Percentiles rank a stretch among this genome's conserved stretches.
phyloP scores from a whole-genome alignment of 768 basidiomycete species.

The Lentinus brumalis region DNA sequence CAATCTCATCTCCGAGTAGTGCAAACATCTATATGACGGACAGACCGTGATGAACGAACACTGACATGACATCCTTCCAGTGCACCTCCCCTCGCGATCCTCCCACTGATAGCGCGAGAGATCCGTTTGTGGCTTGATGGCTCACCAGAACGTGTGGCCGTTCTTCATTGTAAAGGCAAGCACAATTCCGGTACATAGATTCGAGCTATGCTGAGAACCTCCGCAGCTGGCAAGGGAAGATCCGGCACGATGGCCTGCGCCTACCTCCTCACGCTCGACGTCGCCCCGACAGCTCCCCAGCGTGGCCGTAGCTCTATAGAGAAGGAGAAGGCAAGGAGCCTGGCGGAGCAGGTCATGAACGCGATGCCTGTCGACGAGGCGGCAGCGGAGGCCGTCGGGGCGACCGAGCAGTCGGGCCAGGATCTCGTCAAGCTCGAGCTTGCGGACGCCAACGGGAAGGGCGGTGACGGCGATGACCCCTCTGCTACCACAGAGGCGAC shows the following conservation, averaged over 20 bases:
- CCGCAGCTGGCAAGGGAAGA: constrained; percentile 74
- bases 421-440: constrained; percentile 25
- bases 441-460: background rate
- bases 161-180: constrained; percentile 86
- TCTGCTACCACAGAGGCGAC: background rate
- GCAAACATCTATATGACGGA: too few species aligned
- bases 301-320: constrained; percentile 47
- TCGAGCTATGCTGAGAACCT: constrained; percentile 8
- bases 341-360: constrained; percentile 52
- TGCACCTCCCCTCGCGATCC: constrained; percentile 74
- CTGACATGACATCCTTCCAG: constrained; percentile 34
- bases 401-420: constrained; percentile 6
- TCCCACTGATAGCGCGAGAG: constrained; percentile 74
- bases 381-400: constrained; percentile 12
- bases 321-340: constrained; percentile 50
- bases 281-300: constrained; percentile 47
- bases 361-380: constrained; percentile 47
- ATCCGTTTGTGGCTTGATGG: constrained; percentile 73
- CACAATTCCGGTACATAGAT: background rate
- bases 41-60: background rate
- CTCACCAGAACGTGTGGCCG: constrained; percentile 67
- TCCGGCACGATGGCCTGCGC: constrained; percentile 87
- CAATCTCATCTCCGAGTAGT: too few species aligned
- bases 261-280: constrained; percentile 67
- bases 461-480: background rate